Conservation (phyloP, 768 basidiomycete species). For the Boletus sensibilis region DNA sequence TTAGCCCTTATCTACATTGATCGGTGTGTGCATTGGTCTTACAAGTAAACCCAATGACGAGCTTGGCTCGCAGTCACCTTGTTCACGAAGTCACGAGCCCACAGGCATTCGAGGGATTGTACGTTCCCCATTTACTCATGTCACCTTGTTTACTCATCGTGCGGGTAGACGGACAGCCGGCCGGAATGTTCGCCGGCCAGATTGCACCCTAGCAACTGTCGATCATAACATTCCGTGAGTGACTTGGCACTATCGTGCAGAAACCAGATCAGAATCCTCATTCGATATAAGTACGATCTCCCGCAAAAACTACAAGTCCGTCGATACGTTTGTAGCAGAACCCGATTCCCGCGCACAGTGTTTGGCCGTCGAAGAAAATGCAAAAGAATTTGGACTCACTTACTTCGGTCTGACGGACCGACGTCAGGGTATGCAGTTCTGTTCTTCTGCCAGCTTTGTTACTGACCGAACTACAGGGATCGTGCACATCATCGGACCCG, state of each 20-base stretch:
- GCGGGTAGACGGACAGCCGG: slow-evolving; percentile 62
- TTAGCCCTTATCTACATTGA: slow-evolving; percentile 82
- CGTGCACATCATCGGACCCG: slow-evolving; percentile 89
- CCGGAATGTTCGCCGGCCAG: slow-evolving; percentile 76
- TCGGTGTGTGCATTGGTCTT: slow-evolving; percentile 44
- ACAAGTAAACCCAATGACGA: background rate
- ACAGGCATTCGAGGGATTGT: slow-evolving; percentile 89
- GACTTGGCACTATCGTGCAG: background rate
- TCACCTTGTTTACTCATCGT: slow-evolving; percentile 11
- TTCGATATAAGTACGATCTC: slow-evolving; percentile 54
- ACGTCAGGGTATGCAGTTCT: slow-evolving; percentile 63
- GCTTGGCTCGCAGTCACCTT: slow-evolving; percentile 40
- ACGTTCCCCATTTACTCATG: slow-evolving; percentile 26
- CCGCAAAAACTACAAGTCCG: slow-evolving; percentile 70
- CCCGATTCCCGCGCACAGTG: slow-evolving; percentile 86
- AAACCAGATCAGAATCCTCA: background rate
- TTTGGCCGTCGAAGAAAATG: slow-evolving; percentile 81
- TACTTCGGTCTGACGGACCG: slow-evolving; percentile 91
- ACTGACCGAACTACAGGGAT: slow-evolving; percentile 51
- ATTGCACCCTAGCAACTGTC: slow-evolving; percentile 87
- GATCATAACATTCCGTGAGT: slow-evolving; percentile 87
- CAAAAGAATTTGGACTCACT: slow-evolving; percentile 87
- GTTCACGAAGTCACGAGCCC: slow-evolving; percentile 95
- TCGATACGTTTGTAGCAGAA: slow-evolving; percentile 74
- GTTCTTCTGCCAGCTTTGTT: background rate